phyloP scores from a whole-genome alignment of 2,329 filamentous ascomycete genomes.

The Cladosporium sp. region DNA sequence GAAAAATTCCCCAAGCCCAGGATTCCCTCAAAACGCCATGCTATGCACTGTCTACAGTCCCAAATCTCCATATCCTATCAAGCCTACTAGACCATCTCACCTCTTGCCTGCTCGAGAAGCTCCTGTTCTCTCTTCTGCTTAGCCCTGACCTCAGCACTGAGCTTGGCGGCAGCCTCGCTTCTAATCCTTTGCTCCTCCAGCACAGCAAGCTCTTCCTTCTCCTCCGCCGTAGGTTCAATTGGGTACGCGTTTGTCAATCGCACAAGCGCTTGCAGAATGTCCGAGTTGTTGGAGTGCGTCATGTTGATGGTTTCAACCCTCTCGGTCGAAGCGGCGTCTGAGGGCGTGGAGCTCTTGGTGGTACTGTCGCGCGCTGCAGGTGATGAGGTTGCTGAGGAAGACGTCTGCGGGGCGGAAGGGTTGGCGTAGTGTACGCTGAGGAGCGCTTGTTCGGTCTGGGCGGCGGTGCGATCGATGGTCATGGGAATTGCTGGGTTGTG shows the following conservation, averaged over 20 bases:
- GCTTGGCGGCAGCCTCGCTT: conserved; percentile 51
- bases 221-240: conserved; percentile 55
- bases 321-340: conserved; percentile 28
- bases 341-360: conserved; percentile 26
- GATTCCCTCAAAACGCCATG: conserved; percentile 9
- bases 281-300: conserved; percentile 54
- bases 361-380: conserved; percentile 24
- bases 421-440: conserved; percentile 60
- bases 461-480: conserved; percentile 65
- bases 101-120: conserved; percentile 52
- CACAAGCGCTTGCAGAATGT: conserved; percentile 61
- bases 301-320: conserved; percentile 49
- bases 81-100: conserved; percentile 29
- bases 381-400: conserved; percentile 24
- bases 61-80: background rate
- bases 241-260: conserved; percentile 56
- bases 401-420: conserved; percentile 25
- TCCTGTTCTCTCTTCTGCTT: conserved; percentile 60
- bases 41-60: conserved; percentile 6
- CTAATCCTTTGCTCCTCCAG: conserved; percentile 51
- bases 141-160: conserved; percentile 49
- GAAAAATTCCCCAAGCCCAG: conserved; percentile 4
- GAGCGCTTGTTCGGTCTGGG: conserved; percentile 53
- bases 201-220: conserved; percentile 54
- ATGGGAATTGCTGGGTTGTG: conserved; percentile 85